Conservation (phyloP, 108 stramenopile species). For the Fragilariopsis cylindrus region DNA sequence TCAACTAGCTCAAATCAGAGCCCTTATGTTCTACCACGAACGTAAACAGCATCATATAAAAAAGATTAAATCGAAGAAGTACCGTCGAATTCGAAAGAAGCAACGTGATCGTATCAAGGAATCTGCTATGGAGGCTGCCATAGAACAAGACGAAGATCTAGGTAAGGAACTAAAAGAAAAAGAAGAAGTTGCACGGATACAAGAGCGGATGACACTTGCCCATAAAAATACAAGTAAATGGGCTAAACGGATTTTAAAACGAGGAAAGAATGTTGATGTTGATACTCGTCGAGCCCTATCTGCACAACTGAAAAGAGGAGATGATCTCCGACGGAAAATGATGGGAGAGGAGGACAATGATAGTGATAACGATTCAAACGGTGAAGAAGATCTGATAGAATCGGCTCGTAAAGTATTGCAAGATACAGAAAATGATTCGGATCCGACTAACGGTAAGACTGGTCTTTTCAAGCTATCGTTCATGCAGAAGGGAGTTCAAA, state of each 20-base stretch:
- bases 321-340: constrained; percentile 87
- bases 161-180: constrained; percentile 81
- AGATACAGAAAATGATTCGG: constrained; percentile 43
- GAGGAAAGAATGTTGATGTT: constrained; percentile 82
- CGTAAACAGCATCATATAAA: constrained; percentile 97
- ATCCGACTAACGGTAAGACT: constrained; percentile 51
- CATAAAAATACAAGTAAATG: constrained; percentile 98
- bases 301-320: constrained; percentile 83
- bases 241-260: constrained; percentile 88
- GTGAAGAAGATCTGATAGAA: constrained; percentile 65
- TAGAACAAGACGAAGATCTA: constrained; percentile 63
- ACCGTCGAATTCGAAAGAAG: constrained; percentile 91
- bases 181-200: constrained; percentile 92
- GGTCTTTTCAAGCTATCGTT: constrained; percentile 91
- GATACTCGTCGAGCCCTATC: constrained; percentile 86
- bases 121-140: constrained; percentile 66
- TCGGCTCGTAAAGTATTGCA: constrained; percentile 62
- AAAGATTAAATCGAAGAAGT: constrained; percentile 99
- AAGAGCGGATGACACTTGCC: constrained; percentile 94
- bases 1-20: constrained; percentile 93
- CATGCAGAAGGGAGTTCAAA: constrained; percentile 91
- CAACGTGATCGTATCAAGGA: constrained; percentile 81
- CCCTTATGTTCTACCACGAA: constrained; percentile 99
- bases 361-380: constrained; percentile 39
- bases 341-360: constrained; percentile 43